Percentiles rank a stretch among this genome's conserved stretches.
Conservation (phyloP, 305 asterid genomes). For the Fraxinus baroniana region DNA sequence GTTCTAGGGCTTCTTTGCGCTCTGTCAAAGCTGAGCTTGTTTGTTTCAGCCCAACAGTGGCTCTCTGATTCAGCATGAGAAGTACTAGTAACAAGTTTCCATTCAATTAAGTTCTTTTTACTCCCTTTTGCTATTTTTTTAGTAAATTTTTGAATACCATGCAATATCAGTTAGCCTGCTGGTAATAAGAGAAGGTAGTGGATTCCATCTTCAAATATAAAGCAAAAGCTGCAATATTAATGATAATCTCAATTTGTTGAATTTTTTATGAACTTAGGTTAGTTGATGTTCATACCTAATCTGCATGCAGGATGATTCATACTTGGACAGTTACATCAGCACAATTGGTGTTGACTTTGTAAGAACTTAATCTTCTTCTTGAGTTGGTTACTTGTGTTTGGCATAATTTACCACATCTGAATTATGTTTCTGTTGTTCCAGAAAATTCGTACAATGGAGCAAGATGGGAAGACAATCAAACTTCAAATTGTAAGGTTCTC, state of each 20-base stretch:
- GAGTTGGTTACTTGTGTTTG: constrained; percentile 13
- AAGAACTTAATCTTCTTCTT: constrained; percentile 27
- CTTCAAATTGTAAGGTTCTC: constrained; percentile 42
- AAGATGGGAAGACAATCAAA: constrained; percentile 49
- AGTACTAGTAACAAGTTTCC: background rate
- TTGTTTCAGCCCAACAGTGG: background rate
- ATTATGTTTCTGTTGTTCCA: constrained; percentile 27
- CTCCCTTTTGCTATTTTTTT: background rate
- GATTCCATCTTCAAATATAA: background rate
- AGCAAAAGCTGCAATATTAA: background rate
- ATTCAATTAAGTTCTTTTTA: background rate
- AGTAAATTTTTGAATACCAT: background rate
- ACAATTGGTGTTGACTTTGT: constrained; percentile 87
- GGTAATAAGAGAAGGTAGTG: background rate
- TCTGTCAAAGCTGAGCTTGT: background rate
- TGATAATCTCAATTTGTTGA: background rate
- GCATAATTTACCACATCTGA: constrained; percentile 1
- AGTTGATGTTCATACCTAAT: background rate
- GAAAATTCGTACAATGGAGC: constrained; percentile 68
- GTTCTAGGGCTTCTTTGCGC: background rate
- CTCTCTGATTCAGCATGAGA: background rate
- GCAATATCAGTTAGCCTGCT: background rate
- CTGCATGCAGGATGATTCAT: constrained; percentile 63
- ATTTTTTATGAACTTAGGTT: background rate
- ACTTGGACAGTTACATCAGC: constrained; percentile 82